Conservation (phyloP, 345 rosid species). For the Rhodomyrtus tomentosa region DNA sequence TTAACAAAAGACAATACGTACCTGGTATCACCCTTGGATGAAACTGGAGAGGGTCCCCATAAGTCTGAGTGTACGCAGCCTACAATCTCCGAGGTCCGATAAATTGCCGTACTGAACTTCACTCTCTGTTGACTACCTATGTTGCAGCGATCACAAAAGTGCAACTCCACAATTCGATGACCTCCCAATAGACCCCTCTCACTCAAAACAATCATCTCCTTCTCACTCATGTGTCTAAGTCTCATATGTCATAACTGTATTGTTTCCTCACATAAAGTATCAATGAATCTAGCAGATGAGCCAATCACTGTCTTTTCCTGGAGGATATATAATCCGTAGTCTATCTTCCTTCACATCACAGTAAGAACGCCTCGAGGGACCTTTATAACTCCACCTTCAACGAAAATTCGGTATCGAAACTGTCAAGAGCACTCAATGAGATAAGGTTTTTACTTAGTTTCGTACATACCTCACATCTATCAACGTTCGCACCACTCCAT, state of each 20-base stretch:
- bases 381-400: background rate
- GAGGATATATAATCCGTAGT: no score
- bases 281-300: no score
- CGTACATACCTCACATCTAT: no score
- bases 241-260: background rate
- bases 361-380: background rate
- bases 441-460: no score
- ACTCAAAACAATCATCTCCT: no score
- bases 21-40: fast-evolving
- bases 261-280: no score
- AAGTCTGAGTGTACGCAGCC: background rate
- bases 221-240: background rate
- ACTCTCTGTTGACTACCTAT: background rate
- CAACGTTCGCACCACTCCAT: no score
- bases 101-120: background rate
- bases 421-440: background rate
- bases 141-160: background rate
- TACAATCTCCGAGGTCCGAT: background rate
- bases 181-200: no score
- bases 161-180: background rate
- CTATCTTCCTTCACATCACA: background rate
- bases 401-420: background rate
- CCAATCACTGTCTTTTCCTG: background rate
- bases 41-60: background rate
- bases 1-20: no score